Base-by-base conservation (phyloP, 2,329 filamentous ascomycete genomes). In the Monascus ruber region DNA sequence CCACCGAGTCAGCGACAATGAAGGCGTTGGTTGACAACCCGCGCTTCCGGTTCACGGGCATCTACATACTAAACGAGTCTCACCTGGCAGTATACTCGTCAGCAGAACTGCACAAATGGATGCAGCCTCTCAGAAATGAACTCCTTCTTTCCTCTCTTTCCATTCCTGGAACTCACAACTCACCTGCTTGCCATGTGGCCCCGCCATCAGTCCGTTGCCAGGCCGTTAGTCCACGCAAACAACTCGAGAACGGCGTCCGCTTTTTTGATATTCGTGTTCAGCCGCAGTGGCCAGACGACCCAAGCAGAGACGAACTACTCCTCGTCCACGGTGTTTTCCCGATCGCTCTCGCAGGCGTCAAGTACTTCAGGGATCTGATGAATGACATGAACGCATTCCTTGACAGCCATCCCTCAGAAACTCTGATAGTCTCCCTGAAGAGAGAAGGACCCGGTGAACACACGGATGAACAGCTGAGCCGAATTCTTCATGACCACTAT, bases 101-200 rank as follows among this genome's bases (percentile, higher is more conserved):
- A 4, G 73, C 80, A 10, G 72, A 77, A 39, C 73, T 88, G 36
- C 59, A 77, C 45, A 65, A 71, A 38, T 94, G 91, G 91, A 96
- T 96, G 88, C 64, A 71, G 41, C 72, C 79, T 44, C 71, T 96
- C 33, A 70, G 73, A 43, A 76, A 88, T 53, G 72, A 78, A 17
- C 81, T 77, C 37, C 79, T 85, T 1, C 70, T 96, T 4, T 83
- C 85, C 1, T 74, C 81, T 2, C 76, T 98, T 36, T 91, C 83
- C 36, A 91, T 96, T 46, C 91, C 91, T 10, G 91, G 91, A 47
- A 95, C 91, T 0, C 91, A 98, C 70, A 96, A 98, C 66, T 85
- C 84, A 11, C 85, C 91, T 5, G 93, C 88, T 6, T 82, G 77
- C 65, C 74, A 93, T 68, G 74, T 77, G 36, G 88, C 91, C 8